A percentile compares a stretch with the other conserved stretches of the same genome.
Conservation (phyloP, 1,139 yeast genomes). For the Hansenula sp. region DNA sequence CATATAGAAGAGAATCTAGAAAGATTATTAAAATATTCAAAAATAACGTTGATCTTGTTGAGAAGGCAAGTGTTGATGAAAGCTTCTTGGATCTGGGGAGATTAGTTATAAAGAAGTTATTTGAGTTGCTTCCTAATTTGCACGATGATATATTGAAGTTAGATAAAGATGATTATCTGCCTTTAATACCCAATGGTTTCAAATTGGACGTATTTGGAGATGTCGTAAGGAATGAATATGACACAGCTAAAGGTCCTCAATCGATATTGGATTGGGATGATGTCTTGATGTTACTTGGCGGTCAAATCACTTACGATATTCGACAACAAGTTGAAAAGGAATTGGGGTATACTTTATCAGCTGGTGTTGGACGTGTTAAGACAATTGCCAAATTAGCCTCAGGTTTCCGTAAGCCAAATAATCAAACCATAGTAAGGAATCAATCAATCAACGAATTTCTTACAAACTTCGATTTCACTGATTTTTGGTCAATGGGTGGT, state of each 20-base stretch:
- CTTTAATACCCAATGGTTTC: slow-evolving; percentile 43
- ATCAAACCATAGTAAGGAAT: slow-evolving; percentile 71
- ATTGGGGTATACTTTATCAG: slow-evolving; percentile 83
- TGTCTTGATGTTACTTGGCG: slow-evolving; percentile 61
- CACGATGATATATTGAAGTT: slow-evolving; percentile 12
- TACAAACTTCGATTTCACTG: slow-evolving; percentile 58
- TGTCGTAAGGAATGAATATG: slow-evolving; percentile 12
- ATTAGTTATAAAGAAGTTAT: slow-evolving; percentile 21
- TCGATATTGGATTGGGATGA: slow-evolving; percentile 80
- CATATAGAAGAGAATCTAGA: slow-evolving; percentile 83
- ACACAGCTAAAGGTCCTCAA: slow-evolving; percentile 16
- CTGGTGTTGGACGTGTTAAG: slow-evolving; percentile 78
- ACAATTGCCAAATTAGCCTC: slow-evolving; percentile 87
- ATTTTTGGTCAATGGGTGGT: slow-evolving; percentile 91
- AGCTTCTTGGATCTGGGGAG: slow-evolving; percentile 81
- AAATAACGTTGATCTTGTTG: slow-evolving; percentile 58
- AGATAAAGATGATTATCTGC: slow-evolving; percentile 35
- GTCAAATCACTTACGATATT: slow-evolving; percentile 50
- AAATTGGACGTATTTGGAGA: slow-evolving; percentile 15
- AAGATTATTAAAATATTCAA: slow-evolving; percentile 66
- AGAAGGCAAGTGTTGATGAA: slow-evolving; percentile 96
- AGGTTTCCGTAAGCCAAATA: slow-evolving; percentile 79
- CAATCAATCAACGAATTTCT: slow-evolving; percentile 49
- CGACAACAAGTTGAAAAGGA: slow-evolving; percentile 48
- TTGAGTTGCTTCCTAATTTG: slow-evolving; percentile 33